Evolutionary conservation across 1,284 basidiomycete species (phyloP).

Genomic region (Cryptococcus sp.): DNA sequence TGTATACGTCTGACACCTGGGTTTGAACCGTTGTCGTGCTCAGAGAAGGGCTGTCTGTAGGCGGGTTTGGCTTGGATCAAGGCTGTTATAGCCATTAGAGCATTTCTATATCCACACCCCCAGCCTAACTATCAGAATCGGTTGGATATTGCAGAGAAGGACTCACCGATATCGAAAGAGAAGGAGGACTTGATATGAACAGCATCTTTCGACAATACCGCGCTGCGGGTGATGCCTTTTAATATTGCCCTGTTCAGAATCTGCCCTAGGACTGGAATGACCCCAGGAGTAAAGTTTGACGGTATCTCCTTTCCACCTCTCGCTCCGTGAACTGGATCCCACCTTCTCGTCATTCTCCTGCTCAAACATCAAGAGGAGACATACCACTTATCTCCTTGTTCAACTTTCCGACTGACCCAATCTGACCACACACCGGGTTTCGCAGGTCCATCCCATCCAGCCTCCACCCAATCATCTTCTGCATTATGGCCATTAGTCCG

Average conservation of each 20-base stretch:
- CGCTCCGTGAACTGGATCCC: slow-evolving; percentile 31
- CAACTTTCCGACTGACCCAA: slow-evolving; percentile 18
- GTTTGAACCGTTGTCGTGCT: slow-evolving; percentile 47
- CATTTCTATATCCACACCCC: slow-evolving; percentile 67
- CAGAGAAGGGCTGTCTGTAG: slow-evolving; percentile 23
- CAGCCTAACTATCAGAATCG: slow-evolving; percentile 23
- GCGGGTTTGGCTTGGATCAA: slow-evolving; percentile 53
- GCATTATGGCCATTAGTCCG: slow-evolving; percentile 2
- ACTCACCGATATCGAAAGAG: slow-evolving; percentile 68
- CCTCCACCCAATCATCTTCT: slow-evolving; percentile 13
- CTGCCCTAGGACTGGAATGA: slow-evolving; percentile 62
- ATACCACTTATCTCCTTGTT: slow-evolving; percentile 37
- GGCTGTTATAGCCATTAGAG: slow-evolving; percentile 70
- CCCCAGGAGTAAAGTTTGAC: slow-evolving; percentile 67
- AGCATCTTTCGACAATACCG: slow-evolving; percentile 62
- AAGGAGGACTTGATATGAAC: slow-evolving; percentile 61
- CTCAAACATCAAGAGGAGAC: slow-evolving; percentile 1
- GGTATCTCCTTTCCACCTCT: slow-evolving; percentile 48
- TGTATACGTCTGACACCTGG: slow-evolving; percentile 73
- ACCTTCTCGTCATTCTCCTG: slow-evolving; percentile 20
- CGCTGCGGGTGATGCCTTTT: slow-evolving; percentile 56
- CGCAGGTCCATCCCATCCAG: slow-evolving; percentile 36
- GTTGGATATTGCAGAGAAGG: slow-evolving; percentile 19
- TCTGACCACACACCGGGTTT: slow-evolving; percentile 26
- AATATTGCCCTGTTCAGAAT: slow-evolving; percentile 56